phyloP scores from a whole-genome alignment of 768 basidiomycete genomes.

The Daedaleopsis nitida region DNA sequence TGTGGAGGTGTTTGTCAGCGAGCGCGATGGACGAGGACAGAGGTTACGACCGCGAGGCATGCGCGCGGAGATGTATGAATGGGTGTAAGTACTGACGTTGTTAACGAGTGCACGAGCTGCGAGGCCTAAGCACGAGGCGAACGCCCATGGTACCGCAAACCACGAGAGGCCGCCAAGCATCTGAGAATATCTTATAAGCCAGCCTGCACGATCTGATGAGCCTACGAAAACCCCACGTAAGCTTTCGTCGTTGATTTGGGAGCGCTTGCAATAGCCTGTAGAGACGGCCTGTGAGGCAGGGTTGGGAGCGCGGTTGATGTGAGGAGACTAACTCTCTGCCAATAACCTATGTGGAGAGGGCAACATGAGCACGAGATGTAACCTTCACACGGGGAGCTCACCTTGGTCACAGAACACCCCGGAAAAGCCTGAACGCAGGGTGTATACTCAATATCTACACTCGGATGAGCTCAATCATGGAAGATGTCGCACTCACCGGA shows the following conservation, averaged over 20 bases:
- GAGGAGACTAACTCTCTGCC: conserved; percentile 45
- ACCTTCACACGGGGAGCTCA: conserved; percentile 12
- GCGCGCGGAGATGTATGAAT: background rate
- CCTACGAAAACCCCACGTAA: too few relatives aligned
- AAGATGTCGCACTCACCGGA: conserved; percentile 31
- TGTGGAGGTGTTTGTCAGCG: background rate
- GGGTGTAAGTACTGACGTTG: conserved; percentile 28
- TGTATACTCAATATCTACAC: conserved; percentile 24
- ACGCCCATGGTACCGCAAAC: conserved; percentile 47
- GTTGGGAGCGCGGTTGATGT: conserved; percentile 4
- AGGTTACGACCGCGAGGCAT: background rate
- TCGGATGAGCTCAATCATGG: conserved; percentile 37
- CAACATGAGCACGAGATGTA: background rate
- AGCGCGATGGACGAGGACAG: too few relatives aligned
- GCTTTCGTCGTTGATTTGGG: conserved; percentile 54
- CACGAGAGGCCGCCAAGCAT: conserved; percentile 61
- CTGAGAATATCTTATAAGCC: conserved; percentile 32
- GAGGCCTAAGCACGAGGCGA: conserved; percentile 46
- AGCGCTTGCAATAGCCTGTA: conserved; percentile 51
- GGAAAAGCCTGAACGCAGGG: conserved; percentile 39
- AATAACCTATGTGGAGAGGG: conserved; percentile 41
- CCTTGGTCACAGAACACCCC: conserved; percentile 56
- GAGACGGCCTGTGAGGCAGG: background rate
- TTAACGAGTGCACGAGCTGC: conserved; percentile 33
- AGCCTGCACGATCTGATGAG: too few relatives aligned